Conservation (phyloP, 345 rosid genomes). For the Schrenkiella parvula region DNA sequence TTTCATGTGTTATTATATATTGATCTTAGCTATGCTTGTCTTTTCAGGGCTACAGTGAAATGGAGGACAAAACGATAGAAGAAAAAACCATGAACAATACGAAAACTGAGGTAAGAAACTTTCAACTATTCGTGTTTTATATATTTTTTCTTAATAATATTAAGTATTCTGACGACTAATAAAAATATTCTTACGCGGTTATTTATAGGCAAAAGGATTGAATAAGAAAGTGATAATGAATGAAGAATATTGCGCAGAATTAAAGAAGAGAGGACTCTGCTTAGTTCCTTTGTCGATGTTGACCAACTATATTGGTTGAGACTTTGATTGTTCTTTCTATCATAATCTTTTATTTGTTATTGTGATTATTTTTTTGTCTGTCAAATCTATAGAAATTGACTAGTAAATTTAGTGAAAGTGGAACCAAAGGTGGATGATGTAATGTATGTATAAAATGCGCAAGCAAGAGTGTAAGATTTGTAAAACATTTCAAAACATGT, state of each 20-base stretch:
- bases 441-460: not conserved
- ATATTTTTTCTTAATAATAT: not conserved
- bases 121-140: not conserved
- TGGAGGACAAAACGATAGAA: slow-evolving; percentile 21
- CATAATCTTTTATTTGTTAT: not conserved
- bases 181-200: not conserved
- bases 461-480: slow-evolving; percentile 1
- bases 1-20: not conserved
- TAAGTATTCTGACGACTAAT: not conserved
- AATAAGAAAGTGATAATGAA: not conserved
- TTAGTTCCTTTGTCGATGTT: slow-evolving; percentile 57
- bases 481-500: not conserved
- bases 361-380: not conserved
- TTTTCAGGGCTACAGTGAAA: slow-evolving; percentile 35
- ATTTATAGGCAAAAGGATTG: slow-evolving; percentile 29
- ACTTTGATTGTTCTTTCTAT: not conserved
- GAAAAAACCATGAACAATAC: not conserved
- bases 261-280: slow-evolving; percentile 65
- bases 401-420: slow-evolving; percentile 4
- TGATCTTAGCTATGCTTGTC: not conserved
- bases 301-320: slow-evolving; percentile 44
- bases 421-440: not conserved
- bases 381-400: not conserved
- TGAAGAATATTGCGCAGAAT: slow-evolving; percentile 38
- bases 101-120: slow-evolving; percentile 17